phyloP scores from a whole-genome alignment of 2,329 filamentous ascomycete genomes.

The Penicillium sp. region DNA sequence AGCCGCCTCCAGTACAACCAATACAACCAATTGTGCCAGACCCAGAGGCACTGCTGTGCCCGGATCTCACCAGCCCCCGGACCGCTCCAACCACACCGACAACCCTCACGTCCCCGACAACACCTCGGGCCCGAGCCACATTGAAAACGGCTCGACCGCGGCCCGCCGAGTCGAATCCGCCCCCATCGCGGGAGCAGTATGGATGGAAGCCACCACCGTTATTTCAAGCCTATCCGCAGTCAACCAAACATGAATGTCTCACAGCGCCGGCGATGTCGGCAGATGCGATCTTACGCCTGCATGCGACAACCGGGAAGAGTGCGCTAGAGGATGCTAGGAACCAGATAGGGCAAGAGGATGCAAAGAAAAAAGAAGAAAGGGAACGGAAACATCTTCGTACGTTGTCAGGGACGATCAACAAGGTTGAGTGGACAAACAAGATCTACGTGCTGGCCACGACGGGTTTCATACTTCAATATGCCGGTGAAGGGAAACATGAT shows the following conservation, averaged over 20 bases:
- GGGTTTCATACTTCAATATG: conserved; percentile 49
- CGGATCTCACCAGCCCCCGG: conserved; percentile 26
- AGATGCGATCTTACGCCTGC: conserved; percentile 66
- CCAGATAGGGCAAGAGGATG: conserved; percentile 16
- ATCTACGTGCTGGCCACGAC: conserved; percentile 46
- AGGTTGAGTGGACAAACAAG: conserved; percentile 45
- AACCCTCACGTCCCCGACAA: conserved; percentile 26
- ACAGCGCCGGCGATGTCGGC: conserved; percentile 66
- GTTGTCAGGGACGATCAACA: conserved; percentile 38
- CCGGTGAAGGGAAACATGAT: conserved; percentile 45
- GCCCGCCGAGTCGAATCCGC: conserved; percentile 23
- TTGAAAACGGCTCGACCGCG: conserved; percentile 24
- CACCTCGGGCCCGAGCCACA: conserved; percentile 17
- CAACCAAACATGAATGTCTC: conserved; percentile 71
- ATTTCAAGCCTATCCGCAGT: conserved; percentile 84
- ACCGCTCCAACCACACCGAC: conserved; percentile 26
- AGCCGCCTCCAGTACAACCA: conserved; percentile 5
- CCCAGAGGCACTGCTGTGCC: conserved; percentile 26
- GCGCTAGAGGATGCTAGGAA: conserved; percentile 12
- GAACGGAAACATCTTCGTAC: conserved; percentile 38
- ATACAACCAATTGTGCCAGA: conserved; percentile 8
- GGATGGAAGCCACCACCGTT: conserved; percentile 71
- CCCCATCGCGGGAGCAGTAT: conserved; percentile 25
- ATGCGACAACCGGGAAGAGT: conserved; percentile 29
- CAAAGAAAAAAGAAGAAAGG: conserved; percentile 36